These are phyloP conservation scores for Talaromyces atroroseus DNA, from an alignment of 2,329 filamentous ascomycete species.

Conservation along the genomic window DNA sequence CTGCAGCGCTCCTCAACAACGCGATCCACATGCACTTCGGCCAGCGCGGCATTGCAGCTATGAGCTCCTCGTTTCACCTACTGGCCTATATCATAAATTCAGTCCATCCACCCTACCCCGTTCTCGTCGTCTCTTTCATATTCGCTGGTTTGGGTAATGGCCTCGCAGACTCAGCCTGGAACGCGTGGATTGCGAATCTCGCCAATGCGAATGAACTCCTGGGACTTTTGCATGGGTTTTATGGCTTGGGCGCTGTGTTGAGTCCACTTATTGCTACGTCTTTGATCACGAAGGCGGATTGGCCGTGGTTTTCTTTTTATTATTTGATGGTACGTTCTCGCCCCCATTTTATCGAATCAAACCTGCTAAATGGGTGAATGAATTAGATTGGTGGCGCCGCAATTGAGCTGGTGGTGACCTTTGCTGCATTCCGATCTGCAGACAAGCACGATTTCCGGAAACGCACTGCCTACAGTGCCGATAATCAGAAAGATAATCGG, in stretches of 20 bases:
- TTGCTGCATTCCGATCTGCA: slow-evolving; percentile 16
- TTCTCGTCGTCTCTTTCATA: slow-evolving; percentile 59
- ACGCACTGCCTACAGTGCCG: background rate
- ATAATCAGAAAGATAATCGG: slow-evolving; percentile 4
- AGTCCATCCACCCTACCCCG: slow-evolving; percentile 64
- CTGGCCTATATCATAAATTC: slow-evolving; percentile 45
- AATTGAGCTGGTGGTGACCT: slow-evolving; percentile 45
- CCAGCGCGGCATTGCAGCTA: slow-evolving; percentile 64
- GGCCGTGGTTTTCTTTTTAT: slow-evolving; percentile 69
- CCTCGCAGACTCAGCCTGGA: slow-evolving; percentile 51
- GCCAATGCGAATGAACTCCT: slow-evolving; percentile 65
- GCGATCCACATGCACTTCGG: slow-evolving; percentile 46
- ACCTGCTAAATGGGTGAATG: background rate
- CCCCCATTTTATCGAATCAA: background rate
- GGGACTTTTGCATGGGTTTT: slow-evolving; percentile 64
- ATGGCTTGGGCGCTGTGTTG: slow-evolving; percentile 64
- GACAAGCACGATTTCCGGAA: slow-evolving; percentile 14
- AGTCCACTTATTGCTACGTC: slow-evolving; percentile 65
- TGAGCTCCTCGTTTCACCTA: slow-evolving; percentile 46
- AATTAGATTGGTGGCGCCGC: slow-evolving; percentile 37
- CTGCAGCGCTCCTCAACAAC: slow-evolving; percentile 42
- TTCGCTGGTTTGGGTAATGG: slow-evolving; percentile 68
- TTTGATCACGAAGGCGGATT: slow-evolving; percentile 59
- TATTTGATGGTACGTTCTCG: slow-evolving; percentile 58
- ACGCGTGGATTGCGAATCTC: slow-evolving; percentile 66